Base-by-base conservation (phyloP, 2,329 filamentous ascomycete genomes). In the Rutstroemia sp. region DNA sequence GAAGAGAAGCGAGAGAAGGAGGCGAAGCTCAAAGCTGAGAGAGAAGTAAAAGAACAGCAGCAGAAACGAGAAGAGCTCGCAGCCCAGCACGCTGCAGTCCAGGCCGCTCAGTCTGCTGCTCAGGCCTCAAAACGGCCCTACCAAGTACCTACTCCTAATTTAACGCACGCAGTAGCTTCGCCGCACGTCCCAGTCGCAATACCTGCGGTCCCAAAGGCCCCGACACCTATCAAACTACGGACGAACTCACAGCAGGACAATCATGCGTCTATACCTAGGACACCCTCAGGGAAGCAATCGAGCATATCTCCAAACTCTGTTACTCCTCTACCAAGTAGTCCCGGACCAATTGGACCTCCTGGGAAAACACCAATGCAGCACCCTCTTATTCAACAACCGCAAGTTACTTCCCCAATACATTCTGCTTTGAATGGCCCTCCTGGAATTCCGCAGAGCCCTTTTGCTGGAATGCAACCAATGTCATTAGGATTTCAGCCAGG, bases 151-250 rank as follows among this genome's bases (percentile, higher is more conserved):
- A 76, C 74, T 51, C 66, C 68, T 46, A 84, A 83, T 61, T 78
- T 84, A 53, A 71, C 80, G 48, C 78, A 78, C 58, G 78, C 75
- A 58, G 79, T 86, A 61, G 82, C 84, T 48, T 96, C 92, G 16
- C 92, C 92, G 7, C 89, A 90, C 68, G 81, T 92, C 51, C 76
- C 86, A 27, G 78, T 89, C 59, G 87, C 88, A 9, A 94, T 89
- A 37, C 92, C 94, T 7, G 86, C 84, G 25, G 73, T 95, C 48
- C 85, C 91, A 12, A 96, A 96, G 70, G 85, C 86, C 19, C 84
- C 90, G 5, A 92, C 89, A 12, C 89, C 91, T 8, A 86, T 84
- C 61, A 87, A 88, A 60, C 80, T 84, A 39, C 84, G 89, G 55
- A 88, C 92, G 17, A 58, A 60, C 59, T 74, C 82, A 48, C 89